These are phyloP conservation scores for Rhizopus microsporus DNA, from an alignment of 371 early-diverging fungal species.

Conservation along the genomic window DNA sequence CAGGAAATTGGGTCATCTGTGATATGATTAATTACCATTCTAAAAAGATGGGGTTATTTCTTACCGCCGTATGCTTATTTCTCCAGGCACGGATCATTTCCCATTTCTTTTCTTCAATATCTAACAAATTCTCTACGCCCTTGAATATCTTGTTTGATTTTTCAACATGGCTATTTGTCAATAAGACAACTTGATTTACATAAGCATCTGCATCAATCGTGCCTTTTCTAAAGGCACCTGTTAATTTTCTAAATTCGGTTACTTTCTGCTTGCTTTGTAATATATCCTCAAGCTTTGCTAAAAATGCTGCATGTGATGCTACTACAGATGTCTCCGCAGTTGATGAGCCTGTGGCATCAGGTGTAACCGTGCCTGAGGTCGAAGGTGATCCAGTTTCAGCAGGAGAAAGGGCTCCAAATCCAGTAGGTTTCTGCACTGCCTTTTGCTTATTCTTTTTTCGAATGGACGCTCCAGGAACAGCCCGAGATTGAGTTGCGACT, in stretches of 20 bases:
- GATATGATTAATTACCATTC: neutral
- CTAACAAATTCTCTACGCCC: conserved; percentile 56
- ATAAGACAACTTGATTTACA: conserved; percentile 50
- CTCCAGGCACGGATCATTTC: conserved; percentile 73
- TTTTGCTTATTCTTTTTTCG: conserved; percentile 17
- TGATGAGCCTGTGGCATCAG: neutral
- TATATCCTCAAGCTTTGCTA: conserved; percentile 49
- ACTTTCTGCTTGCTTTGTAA: conserved; percentile 52
- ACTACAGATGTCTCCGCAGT: conserved; percentile 6
- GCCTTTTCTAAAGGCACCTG: conserved; percentile 56
- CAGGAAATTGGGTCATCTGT: conserved; percentile 35
- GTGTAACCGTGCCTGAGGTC: conserved; percentile 8
- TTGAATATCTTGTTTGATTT: conserved; percentile 54
- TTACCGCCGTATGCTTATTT: conserved; percentile 64
- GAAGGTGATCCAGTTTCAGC: conserved; percentile 5
- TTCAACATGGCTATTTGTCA: conserved; percentile 48
- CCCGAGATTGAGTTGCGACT: conserved; percentile 5
- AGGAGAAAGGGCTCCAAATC: conserved; percentile 33
- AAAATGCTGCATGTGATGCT: conserved; percentile 42
- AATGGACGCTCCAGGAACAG: conserved; percentile 16
- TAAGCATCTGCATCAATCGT: conserved; percentile 57
- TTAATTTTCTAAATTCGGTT: conserved; percentile 61
- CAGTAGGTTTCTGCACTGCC: conserved; percentile 28
- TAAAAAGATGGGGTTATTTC: neutral
- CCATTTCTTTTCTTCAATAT: conserved; percentile 57